phyloP scores from a whole-genome alignment of 208 protist species.

The Acanthamoeba triangularis region DNA sequence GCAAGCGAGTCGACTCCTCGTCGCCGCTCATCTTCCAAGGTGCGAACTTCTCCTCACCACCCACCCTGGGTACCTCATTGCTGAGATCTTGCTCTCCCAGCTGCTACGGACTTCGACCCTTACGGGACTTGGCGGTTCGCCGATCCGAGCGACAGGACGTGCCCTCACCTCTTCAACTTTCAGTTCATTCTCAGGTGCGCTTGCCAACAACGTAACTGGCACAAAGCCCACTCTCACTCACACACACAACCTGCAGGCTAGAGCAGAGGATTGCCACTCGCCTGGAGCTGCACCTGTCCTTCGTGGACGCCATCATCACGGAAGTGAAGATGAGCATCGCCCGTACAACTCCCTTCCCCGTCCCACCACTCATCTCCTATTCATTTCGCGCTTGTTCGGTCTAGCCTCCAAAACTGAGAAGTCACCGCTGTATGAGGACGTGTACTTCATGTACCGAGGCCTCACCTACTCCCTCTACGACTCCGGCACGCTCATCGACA shows the following conservation, averaged over 20 bases:
- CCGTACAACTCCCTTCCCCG: background rate
- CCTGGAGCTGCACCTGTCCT: background rate
- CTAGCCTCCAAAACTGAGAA: background rate
- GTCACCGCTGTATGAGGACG: background rate
- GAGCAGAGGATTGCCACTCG: background rate
- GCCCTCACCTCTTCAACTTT: background rate
- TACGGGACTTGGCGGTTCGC: background rate
- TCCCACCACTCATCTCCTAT: background rate
- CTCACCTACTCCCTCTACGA: background rate
- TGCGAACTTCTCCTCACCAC: background rate
- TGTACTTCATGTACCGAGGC: slow-evolving; percentile 29
- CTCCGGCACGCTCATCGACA: background rate
- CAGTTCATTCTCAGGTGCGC: background rate
- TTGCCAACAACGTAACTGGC: background rate
- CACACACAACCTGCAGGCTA: background rate
- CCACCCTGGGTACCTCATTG: background rate
- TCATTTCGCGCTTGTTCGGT: background rate
- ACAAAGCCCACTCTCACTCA: background rate
- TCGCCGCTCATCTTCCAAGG: slow-evolving; percentile 2
- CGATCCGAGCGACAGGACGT: background rate
- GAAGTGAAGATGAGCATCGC: background rate
- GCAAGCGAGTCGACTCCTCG: background rate
- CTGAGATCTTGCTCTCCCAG: background rate
- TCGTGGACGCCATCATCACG: slow-evolving; percentile 24
- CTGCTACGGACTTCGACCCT: background rate